These are phyloP conservation scores for Tetrastigma voinierianum DNA, from an alignment of 164 flowering plant species.

Conservation along the genomic window DNA sequence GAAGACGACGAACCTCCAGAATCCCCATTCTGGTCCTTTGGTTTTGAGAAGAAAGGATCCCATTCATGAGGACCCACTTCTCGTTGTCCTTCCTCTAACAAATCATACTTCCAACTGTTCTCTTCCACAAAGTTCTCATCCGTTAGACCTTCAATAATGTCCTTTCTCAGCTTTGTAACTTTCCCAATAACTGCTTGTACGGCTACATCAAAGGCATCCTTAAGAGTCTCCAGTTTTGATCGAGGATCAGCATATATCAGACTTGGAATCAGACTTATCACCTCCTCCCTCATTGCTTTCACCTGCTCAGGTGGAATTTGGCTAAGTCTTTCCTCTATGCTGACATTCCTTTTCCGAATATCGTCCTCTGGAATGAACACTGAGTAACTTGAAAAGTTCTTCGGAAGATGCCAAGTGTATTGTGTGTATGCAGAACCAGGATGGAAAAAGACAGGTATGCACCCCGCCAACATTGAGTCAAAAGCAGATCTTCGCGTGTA, in stretches of 20 bases:
- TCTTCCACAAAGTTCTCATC: constrained; percentile 77
- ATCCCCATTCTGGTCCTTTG: constrained; percentile 54
- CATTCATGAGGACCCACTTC: constrained; percentile 80
- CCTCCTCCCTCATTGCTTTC: constrained; percentile 81
- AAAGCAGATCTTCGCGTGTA: constrained; percentile 87
- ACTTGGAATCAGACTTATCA: constrained; percentile 73
- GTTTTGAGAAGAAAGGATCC: constrained; percentile 94
- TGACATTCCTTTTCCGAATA: constrained; percentile 61
- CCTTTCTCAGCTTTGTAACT: constrained; percentile 76
- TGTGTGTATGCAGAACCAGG: constrained; percentile 91
- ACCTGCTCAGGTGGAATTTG: constrained; percentile 69
- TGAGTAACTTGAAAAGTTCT: constrained; percentile 69
- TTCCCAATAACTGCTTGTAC: constrained; percentile 78
- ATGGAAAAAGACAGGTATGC: constrained; percentile 94
- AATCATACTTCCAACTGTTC: constrained; percentile 85
- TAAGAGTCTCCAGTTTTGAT: constrained; percentile 72
- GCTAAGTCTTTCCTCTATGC: constrained; percentile 66
- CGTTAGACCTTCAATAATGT: constrained; percentile 59
- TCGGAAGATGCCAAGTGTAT: constrained; percentile 96
- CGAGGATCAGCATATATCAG: constrained; percentile 91
- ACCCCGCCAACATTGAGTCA: constrained; percentile 91
- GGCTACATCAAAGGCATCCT: constrained; percentile 92
- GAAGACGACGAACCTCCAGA: constrained; percentile 47
- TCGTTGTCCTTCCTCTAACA: constrained; percentile 78
- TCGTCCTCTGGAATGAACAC: constrained; percentile 91